A percentile compares a stretch with the other conserved stretches of the same genome.
Conservation (phyloP, 345 rosid genomes). For the Arabidopsis suecica region DNA sequence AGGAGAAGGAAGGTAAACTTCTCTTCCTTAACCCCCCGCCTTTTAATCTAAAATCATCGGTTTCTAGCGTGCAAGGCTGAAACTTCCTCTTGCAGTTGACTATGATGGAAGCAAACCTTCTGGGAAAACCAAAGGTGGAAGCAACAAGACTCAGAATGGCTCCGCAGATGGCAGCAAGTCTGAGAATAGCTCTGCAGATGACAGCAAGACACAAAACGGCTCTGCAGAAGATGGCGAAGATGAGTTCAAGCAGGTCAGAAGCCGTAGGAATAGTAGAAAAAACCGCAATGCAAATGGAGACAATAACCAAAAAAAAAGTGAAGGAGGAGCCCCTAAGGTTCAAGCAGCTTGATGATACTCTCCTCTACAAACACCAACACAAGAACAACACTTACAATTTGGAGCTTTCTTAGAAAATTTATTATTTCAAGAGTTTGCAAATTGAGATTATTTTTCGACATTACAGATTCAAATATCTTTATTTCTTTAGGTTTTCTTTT, state of each 20-base stretch:
- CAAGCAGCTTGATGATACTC: conserved; percentile 22
- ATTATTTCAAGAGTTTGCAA: conserved; percentile 19
- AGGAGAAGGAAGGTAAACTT: conserved; percentile 44
- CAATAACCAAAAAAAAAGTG: conserved; percentile 25
- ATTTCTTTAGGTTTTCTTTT: conserved; percentile 20
- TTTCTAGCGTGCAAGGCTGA: conserved; percentile 6
- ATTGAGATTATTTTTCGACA: conserved; percentile 22
- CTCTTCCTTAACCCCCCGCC: neutral
- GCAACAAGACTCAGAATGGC: conserved; percentile 26
- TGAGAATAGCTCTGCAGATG: too few relatives aligned
- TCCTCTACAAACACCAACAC: conserved; percentile 17
- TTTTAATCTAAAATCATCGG: neutral
- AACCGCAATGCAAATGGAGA: conserved; percentile 12
- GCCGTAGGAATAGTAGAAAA: conserved; percentile 14
- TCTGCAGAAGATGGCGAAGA: conserved; percentile 36
- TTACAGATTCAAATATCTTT: conserved; percentile 32
- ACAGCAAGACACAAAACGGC: neutral
- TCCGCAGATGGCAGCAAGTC: conserved; percentile 1
- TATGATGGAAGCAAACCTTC: conserved; percentile 38
- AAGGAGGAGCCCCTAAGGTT: conserved; percentile 21
- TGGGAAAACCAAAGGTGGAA: conserved; percentile 34
- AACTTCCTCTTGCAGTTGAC: conserved; percentile 36
- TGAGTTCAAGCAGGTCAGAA: conserved; percentile 15
- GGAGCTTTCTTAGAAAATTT: conserved; percentile 23
- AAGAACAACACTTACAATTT: conserved; percentile 27